phyloP scores from a whole-genome alignment of 495 filamentous ascomycete genomes.

The Hypoxylon crocopeplum region DNA sequence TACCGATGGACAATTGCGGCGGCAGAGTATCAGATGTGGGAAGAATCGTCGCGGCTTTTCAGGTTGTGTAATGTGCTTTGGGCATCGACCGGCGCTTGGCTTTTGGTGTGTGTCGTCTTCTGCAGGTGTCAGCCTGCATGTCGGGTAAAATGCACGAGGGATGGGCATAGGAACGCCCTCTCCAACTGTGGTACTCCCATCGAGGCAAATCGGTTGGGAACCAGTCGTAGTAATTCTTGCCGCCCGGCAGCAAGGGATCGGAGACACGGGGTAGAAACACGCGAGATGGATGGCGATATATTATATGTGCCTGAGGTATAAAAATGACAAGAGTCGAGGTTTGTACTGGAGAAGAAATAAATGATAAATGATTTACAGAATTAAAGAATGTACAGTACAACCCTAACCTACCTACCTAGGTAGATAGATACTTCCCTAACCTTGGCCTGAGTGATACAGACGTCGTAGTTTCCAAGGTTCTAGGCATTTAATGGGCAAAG shows the following conservation, averaged over 20 bases:
- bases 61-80: conserved; percentile 23
- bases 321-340: too few species aligned
- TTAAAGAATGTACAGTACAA: too few species aligned
- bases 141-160: conserved; percentile 38
- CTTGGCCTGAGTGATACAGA: neutral
- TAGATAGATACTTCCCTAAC: neutral
- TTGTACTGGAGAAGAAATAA: neutral
- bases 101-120: neutral
- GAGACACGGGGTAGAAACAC: conserved; percentile 32
- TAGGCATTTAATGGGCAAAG: neutral
- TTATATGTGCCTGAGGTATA: neutral
- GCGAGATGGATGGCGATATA: conserved; percentile 23
- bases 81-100: conserved; percentile 30
- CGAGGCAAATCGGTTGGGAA: conserved; percentile 21
- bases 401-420: neutral
- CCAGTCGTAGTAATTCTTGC: conserved; percentile 37
- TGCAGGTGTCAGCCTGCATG: conserved; percentile 35
- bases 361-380: neutral
- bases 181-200: conserved; percentile 17
- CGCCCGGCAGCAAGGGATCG: conserved; percentile 29
- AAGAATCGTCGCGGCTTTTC: too few species aligned
- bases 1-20: too few species aligned
- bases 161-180: neutral
- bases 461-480: neutral
- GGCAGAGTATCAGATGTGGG: too few species aligned